Evolutionary conservation across 2,329 filamentous ascomycete species (phyloP).

Genomic region (Fusarium stilboides): DNA sequence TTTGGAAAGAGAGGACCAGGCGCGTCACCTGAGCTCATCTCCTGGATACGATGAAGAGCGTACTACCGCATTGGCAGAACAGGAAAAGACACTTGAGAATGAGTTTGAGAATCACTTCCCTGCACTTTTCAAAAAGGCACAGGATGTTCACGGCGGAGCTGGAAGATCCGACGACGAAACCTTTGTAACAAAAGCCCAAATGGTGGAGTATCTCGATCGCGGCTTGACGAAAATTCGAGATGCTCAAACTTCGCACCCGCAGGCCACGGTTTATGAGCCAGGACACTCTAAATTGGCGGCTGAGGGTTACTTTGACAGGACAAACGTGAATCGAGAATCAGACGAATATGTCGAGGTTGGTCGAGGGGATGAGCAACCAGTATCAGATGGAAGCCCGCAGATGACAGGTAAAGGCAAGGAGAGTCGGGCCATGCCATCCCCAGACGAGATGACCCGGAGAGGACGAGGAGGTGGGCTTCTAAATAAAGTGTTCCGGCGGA

Average conservation of each 20-base stretch:
- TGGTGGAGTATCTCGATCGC: slow-evolving; percentile 65
- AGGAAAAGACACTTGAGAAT: slow-evolving; percentile 65
- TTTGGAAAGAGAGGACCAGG: slow-evolving; percentile 61
- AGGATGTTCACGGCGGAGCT: slow-evolving; percentile 53
- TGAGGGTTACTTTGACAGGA: slow-evolving; percentile 51
- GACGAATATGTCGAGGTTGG: slow-evolving; percentile 57
- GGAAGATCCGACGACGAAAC: slow-evolving; percentile 54
- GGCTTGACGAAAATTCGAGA: slow-evolving; percentile 62
- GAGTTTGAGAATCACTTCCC: slow-evolving; percentile 65
- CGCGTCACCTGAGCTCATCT: slow-evolving; percentile 56
- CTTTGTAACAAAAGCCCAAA: slow-evolving; percentile 62
- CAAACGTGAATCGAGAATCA: slow-evolving; percentile 46
- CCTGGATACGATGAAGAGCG: slow-evolving; percentile 59
- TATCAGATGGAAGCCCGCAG: slow-evolving; percentile 37
- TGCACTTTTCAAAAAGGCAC: slow-evolving; percentile 62
- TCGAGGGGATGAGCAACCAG: slow-evolving; percentile 45
- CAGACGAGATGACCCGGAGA: slow-evolving; percentile 44
- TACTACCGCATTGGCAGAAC: slow-evolving; percentile 58
- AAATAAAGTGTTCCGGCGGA: slow-evolving; percentile 56
- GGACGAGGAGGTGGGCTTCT: slow-evolving; percentile 53
- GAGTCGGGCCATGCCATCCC: slow-evolving; percentile 29
- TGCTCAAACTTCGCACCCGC: slow-evolving; percentile 34
- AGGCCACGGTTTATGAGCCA: slow-evolving; percentile 44
- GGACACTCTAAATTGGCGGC: slow-evolving; percentile 53
- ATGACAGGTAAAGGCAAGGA: slow-evolving; percentile 43